Base-by-base conservation (phyloP, 495 filamentous ascomycete genomes). In the Amniculicola lignicola region DNA sequence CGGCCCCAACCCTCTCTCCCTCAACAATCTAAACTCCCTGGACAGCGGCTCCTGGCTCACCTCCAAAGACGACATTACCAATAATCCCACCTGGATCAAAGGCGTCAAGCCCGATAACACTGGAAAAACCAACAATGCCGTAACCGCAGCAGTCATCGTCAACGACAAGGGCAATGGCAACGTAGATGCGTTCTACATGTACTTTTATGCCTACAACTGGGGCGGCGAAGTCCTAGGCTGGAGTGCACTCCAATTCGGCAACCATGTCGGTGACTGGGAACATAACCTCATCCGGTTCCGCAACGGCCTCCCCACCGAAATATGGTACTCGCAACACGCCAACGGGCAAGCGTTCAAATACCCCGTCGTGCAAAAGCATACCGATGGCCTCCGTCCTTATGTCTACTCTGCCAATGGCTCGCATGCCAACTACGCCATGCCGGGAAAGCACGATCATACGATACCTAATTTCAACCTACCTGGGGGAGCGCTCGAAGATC, bases 251-350 rank as follows among this genome's bases (percentile, higher is more conserved):
- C 60, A 60, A 35, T 54, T 68, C 47, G 65, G 81, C 2, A 69
- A 83, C 63, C 83, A 87, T 59, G 75, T 86, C 36, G 83, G 82
- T 19, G 82, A 85, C 57, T 84, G 80, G 78, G 82, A 85, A 61
- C 82, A 86, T 63, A 83, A 78, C 55, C 83, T 85, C 82, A 74
- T 87, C 47, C 81, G 84, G 11, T 87, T 87, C 65, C 37, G 71
- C 12, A 74, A 84, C 43, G 82, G 80, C 22, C 54, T 60, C 6
- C 83, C 84, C 1, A 64, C 77, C 52, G 71, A 76, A 12, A 67
- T 87, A 24, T 87, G 82, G 82, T 85, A 75, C 55, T 79, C 76
- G 59, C 82, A 86, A 61, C 84, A 87, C 59, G 63, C 74, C 43
- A 75, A 75, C 54, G 83, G 82, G 21, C 72, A 84, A 65, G 82